Base-by-base conservation (phyloP, 2,329 filamentous ascomycete genomes). In the Ilyonectria mors-panacis region DNA sequence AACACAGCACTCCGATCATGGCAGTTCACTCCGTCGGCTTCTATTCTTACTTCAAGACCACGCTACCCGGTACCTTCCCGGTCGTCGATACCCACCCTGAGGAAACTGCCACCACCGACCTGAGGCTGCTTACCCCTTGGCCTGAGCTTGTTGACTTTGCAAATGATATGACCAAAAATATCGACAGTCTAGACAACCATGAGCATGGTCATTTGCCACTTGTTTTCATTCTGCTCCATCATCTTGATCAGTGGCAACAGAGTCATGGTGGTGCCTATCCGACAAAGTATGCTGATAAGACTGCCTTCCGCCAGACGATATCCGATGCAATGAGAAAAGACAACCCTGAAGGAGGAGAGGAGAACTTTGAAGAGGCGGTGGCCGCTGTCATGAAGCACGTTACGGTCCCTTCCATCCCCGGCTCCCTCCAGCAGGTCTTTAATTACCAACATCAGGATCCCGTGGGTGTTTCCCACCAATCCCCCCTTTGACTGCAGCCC, bases 51-150 rank as follows among this genome's bases (percentile, higher is more conserved):
- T 97, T 98, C 79, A 92, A 91, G n/a, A 85, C 97, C 30, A 86
- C 89, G 72, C 84, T 97, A 30, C 92, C 93, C 10, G 85, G 89
- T n/a, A 89, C 91, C 30, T 97, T 97, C 75, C 94, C 95, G 6
- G 93, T 99, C 64, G 93, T 99, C 69, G 95, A 99, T 78, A 98
- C 96, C 50, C 96, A 99, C 77, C 96, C 96, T 1, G 94, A 97
- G 70, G 90, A 94, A 45, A 93, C 94, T 44, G 91, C 94, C 8
- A 96, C 90, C 1, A 91, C 93, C 63, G 96, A 99, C 75, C 86
- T 99, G 37, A 91, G 96, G 56, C 86, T 99, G 13, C 83, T 97
- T 5, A 88, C 87, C 37, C 95, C 96, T 39, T 99, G 96, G 95
- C 88, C 92, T 21, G 95, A 96, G 78, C 87, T 99, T 15, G 79